A percentile compares a stretch with the other conserved stretches of the same genome.
Conservation (phyloP, 345 rosid genomes). For the Rhodamnia argentea region DNA sequence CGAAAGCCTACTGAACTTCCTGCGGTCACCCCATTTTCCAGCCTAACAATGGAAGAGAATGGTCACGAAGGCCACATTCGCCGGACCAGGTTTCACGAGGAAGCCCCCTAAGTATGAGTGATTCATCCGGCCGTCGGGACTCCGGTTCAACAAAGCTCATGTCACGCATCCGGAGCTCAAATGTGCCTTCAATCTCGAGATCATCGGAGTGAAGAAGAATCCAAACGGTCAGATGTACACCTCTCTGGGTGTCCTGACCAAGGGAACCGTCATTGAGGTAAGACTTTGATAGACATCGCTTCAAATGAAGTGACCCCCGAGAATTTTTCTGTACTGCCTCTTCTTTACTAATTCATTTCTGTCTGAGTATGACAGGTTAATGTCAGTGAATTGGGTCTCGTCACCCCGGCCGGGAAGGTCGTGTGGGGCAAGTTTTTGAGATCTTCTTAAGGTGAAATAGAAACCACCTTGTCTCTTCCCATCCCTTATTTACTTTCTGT, state of each 20-base stretch:
- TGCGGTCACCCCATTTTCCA: constrained; percentile 14
- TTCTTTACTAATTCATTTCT: neutral
- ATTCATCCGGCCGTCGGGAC: constrained; percentile 82
- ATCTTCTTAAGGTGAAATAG: neutral
- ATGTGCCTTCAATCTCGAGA: constrained; percentile 80
- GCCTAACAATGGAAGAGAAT: constrained; percentile 96
- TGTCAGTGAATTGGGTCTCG: constrained; percentile 83
- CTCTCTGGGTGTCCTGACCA: constrained; percentile 86
- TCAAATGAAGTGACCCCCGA: neutral
- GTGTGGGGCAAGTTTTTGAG: constrained; percentile 65
- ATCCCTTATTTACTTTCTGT: neutral
- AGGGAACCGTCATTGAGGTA: constrained; percentile 89
- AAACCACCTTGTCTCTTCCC: neutral
- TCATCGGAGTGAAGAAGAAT: constrained; percentile 82
- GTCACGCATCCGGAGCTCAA: constrained; percentile 91
- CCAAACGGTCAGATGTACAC: constrained; percentile 95
- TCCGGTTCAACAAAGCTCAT: constrained; percentile 86
- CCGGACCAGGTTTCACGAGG: constrained; percentile 82
- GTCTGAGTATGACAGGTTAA: constrained; percentile 45
- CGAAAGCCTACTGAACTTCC: neutral
- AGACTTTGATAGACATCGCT: neutral
- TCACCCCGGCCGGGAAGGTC: constrained; percentile 86
- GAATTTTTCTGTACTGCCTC: neutral
- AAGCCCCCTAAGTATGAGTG: constrained; percentile 97
- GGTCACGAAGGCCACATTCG: constrained; percentile 91